Base-by-base conservation (phyloP, 1,284 basidiomycete genomes). In the Cryptococcus sp. region DNA sequence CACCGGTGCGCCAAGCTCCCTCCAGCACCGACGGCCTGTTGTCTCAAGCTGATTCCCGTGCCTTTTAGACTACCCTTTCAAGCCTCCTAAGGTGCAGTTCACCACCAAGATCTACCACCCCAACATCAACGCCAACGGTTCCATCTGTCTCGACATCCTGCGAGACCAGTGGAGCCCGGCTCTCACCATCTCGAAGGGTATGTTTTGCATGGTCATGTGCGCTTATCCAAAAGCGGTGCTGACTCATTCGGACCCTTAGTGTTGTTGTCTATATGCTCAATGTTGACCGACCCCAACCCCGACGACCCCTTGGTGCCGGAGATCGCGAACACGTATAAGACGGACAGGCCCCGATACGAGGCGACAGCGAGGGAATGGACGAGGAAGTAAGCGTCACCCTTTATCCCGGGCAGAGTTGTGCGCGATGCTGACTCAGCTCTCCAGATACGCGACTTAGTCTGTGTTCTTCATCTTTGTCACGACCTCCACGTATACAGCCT, bases 71-170 rank as follows among this genome's bases (percentile, higher is more conserved):
- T 97, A 97, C 82, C 93, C 93, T 43, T 96, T 97, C 87, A 95
- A 95, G 82, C 95, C 96, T 42, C 96, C 96, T 78, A 98, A 98
- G 85, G 92, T 98, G 79, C 89, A 88, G 80, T 98, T 99, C 81
- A 93, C 91, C 69, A 98, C 95, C 75, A 97, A 84, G 75, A 82
- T 82, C 75, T 80, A 80, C 71, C 82, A 82, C 75, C 81, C 81
- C 40, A 82, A 82, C 72, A 81, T 82, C 77, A 82, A 95, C 73
- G 76, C 79, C 61, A 81, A 81, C 71, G 96, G 96, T 49, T 94
- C 91, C 67, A 98, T 99, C 80, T 99, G 96, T 79, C 82, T 99
- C 69, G 96, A 97, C 79, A 97, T 97, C 75, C 81, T 97, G 76
- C 85, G 91, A 80, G 93, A 97, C 79, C 93, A 96, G 77, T 97